Evolutionary conservation across 139 green algal species (phyloP).

Genomic region (Asterochloris erici): DNA sequence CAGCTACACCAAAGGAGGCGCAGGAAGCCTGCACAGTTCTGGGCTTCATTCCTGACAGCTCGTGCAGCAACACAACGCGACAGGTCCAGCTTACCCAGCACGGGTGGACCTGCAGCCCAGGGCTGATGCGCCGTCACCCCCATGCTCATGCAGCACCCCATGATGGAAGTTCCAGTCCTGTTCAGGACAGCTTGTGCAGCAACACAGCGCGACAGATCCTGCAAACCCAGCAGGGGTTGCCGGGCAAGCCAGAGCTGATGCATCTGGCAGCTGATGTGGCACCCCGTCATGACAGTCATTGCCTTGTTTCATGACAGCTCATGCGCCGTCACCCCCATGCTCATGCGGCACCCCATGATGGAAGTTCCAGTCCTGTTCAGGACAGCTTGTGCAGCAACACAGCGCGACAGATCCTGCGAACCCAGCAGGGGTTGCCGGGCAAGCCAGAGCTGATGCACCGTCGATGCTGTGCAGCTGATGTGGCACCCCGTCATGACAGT

Average conservation of each 20-base stretch:
- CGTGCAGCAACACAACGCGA: background rate
- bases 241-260: background rate
- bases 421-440: background rate
- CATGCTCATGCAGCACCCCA: background rate
- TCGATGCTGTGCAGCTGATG: background rate
- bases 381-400: background rate
- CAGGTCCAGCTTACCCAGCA: background rate
- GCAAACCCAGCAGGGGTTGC: background rate
- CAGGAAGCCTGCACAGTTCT: too few relatives aligned
- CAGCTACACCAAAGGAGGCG: too few relatives aligned
- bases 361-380: background rate
- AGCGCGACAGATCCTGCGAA: background rate
- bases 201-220: background rate
- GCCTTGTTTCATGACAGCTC: background rate
- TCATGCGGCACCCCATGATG: background rate
- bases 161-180: too few relatives aligned
- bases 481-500: background rate
- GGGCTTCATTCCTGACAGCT: background rate
- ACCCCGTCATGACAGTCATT: background rate
- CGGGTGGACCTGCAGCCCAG: background rate
- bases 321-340: background rate
- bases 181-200: background rate
- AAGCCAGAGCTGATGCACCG: background rate
- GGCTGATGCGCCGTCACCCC: background rate
- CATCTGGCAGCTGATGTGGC: background rate